Evolutionary conservation across 164 flowering plant species (phyloP), one percentile per base, ranked within the genome.

Genomic region (Buxus sempervirens): DNA sequence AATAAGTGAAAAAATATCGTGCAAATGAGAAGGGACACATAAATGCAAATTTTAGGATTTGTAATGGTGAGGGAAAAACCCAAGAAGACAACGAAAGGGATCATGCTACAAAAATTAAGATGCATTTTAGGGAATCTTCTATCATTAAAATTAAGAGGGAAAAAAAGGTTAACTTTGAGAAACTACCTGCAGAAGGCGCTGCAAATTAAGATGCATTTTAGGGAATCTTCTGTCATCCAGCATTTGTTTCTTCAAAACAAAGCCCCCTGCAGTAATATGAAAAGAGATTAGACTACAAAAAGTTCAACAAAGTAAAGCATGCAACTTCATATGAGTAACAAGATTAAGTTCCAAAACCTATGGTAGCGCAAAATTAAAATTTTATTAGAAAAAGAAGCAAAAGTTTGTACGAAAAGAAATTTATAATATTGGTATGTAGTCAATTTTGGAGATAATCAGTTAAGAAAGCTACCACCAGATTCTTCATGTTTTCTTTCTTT

Each of bases 121-220:
- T 89, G 95, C 96, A 93, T 88, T 81, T 90, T 90, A 21, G 98
- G 99, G 76, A 92, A 89, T 77, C 88, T 89, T 81, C 94, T 81
- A 36, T 92, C 93, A 73, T 96, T n/a, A n/a, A n/a, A n/a, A n/a
- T n/a, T n/a, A n/a, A n/a, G n/a, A 14, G 22, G 4, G 14, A 4
- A 25, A 23, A 24, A 12, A 6, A 63, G n/a, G 26, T 2, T 15
- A 9, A 14, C 16, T 53, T 32, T 24, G n/a, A 62, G 36, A 66
- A 69, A 59, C 21, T 79, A 91, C 98, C 97, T 96, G 99, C 61
- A 96, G 73, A 61, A 96, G 84, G 41, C 99, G 91, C 63, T 93
- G 99, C 82, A 96, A 70, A 81, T 93, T 84, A 56, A 96, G 84
- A 84, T 90, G 95, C 96, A 93, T 88, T 81, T 90, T 90, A n/a